These are phyloP conservation scores for Boletellus ananiceps DNA, from an alignment of 768 basidiomycete genomes.

Conservation along the genomic window DNA sequence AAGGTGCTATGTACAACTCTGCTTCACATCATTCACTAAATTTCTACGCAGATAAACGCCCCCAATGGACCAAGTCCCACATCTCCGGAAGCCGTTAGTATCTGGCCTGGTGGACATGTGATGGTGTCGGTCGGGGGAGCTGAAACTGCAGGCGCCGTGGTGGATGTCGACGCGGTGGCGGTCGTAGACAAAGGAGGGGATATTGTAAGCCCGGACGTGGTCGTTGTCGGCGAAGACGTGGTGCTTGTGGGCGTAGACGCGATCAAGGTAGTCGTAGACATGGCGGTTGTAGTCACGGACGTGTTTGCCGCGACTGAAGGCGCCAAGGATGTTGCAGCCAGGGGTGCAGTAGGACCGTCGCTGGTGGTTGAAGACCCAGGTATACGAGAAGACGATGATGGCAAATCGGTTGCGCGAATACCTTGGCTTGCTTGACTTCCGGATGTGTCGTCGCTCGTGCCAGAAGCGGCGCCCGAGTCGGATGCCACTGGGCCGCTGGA, in stretches of 20 bases:
- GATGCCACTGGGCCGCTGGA: background rate
- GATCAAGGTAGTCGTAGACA: too few species aligned
- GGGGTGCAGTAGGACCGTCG: too few species aligned
- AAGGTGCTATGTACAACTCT: slow-evolving; percentile 16
- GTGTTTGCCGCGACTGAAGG: background rate
- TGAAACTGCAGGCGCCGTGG: background rate
- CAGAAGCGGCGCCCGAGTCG: background rate
- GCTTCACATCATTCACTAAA: background rate
- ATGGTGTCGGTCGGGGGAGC: background rate
- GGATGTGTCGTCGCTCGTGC: background rate
- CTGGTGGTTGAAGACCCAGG: too few species aligned
- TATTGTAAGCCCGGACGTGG: too few species aligned
- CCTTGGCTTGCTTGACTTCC: too few species aligned
- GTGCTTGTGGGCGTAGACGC: background rate
- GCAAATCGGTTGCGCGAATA: too few species aligned
- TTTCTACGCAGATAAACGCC: slow-evolving; percentile 12
- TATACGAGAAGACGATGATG: too few species aligned
- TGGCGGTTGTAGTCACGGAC: background rate
- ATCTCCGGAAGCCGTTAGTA: background rate
- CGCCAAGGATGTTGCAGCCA: background rate
- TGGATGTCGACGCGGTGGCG: background rate
- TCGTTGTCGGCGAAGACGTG: too few species aligned
- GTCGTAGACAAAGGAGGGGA: background rate
- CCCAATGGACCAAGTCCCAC: background rate
- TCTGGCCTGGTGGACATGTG: slow-evolving; percentile 18